Base-by-base conservation (phyloP, 2,329 filamentous ascomycete species). In the Plenodomus biglobosus region DNA sequence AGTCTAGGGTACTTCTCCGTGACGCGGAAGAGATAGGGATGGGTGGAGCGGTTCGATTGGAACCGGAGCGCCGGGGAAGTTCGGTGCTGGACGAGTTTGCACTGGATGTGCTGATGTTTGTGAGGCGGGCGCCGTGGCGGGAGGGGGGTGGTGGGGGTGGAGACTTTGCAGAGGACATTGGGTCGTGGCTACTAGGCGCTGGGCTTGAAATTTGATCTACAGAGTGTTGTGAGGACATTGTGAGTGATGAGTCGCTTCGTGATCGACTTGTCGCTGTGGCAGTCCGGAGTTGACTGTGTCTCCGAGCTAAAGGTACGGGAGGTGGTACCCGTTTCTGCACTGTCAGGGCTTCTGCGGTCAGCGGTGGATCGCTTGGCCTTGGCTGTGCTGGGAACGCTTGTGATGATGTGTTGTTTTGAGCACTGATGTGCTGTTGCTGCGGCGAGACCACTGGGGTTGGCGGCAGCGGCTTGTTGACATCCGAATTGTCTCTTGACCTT, bases 381-480 rank as follows among this genome's bases (percentile, higher is more conserved):
- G 49, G 50, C 17, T 58, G 49, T 20, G 48, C 19, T 41, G 53
- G 43, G 15, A 53, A 48, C 32, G 59, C 42, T 18, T 52, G 43
- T 38, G 57, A 44, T 37, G 55, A 52, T 24, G 56, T 50, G 16
- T 20, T 59, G 19, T 66, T 57, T 38, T 64, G 61, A 20, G 59
- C 56, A 44, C 53, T 53, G 19, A 58, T 61, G 44, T 61, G 57
- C 3, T 55, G 43, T 6, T 52, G 40, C 27, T 57, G 55, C 19
- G 62, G 55, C 15, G 60, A 46, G 5, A 59, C 45, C 3, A 60
- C 53, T 11, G 81, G 81, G 3, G 80, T 75, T 1, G 78, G 77
- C 1, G 85, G 83, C 11, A 86, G 75, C 3, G 85, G 83, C 59
- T 86, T 87, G 66, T 84, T 83, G 21, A 81, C 66, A 56, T 85